Percentiles rank a stretch among this genome's conserved stretches.
phyloP scores from a whole-genome alignment of 805 yeast genomes.

The Starmerella stellata region DNA sequence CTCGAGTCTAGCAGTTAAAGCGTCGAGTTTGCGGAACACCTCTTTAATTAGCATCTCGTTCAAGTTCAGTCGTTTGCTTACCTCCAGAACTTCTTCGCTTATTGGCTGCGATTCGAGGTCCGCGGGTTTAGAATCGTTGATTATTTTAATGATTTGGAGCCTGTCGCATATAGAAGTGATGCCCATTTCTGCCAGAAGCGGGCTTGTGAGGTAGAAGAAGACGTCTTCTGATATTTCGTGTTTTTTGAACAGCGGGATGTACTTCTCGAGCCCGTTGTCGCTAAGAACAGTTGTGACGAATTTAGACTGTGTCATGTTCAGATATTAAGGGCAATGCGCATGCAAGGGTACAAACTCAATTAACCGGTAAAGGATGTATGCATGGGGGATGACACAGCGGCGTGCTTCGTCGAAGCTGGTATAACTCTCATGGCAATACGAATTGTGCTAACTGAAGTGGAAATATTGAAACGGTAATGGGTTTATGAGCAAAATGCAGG shows the following conservation, averaged over 20 bases:
- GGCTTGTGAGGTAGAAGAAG: conserved; percentile 47
- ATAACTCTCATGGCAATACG: too few relatives aligned
- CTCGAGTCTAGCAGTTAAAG: background rate
- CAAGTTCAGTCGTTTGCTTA: background rate
- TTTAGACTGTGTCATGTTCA: background rate
- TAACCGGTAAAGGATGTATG: too few relatives aligned
- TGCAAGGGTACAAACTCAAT: too few relatives aligned
- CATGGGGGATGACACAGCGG: too few relatives aligned
- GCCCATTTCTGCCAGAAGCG: conserved; percentile 60
- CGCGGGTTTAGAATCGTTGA: conserved; percentile 27
- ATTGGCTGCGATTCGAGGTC: background rate
- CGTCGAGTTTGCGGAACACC: background rate
- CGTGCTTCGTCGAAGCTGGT: too few relatives aligned
- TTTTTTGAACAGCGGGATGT: conserved; percentile 26
- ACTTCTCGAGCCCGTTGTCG: conserved; percentile 9
- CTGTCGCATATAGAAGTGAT: conserved; percentile 36
- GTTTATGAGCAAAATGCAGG: too few relatives aligned
- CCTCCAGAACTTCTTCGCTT: background rate
- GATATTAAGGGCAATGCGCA: too few relatives aligned
- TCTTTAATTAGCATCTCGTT: background rate
- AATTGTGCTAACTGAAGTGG: too few relatives aligned
- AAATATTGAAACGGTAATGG: too few relatives aligned
- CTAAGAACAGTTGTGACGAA: conserved; percentile 3
- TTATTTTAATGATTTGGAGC: conserved; percentile 39
- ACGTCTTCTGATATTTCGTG: conserved; percentile 59